Percentiles rank a stretch among this genome's conserved stretches.
Conservation (phyloP, 805 yeast genomes). For the Myxozyma udenii region DNA sequence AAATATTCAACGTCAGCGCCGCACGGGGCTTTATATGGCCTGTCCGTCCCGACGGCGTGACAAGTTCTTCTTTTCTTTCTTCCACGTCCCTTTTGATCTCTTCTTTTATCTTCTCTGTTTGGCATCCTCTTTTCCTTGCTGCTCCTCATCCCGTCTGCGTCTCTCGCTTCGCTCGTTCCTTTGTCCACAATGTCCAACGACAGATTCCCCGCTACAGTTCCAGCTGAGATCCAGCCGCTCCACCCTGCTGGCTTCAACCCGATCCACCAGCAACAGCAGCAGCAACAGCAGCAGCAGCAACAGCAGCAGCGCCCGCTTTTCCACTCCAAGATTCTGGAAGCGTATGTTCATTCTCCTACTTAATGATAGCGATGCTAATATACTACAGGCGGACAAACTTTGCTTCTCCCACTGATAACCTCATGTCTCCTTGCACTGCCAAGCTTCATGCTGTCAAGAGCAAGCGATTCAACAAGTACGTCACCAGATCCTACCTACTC, state of each 20-base stretch:
- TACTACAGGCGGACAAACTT: conserved; percentile 32
- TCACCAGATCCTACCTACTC: neutral
- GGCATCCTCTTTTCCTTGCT: no score
- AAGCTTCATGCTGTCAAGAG: conserved; percentile 51
- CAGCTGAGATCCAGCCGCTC: neutral
- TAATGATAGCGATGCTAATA: neutral
- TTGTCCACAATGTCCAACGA: no score
- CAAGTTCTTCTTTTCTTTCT: no score
- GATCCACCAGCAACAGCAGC: conserved; percentile 5
- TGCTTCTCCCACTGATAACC: conserved; percentile 57
- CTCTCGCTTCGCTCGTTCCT: no score
- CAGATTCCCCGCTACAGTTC: no score
- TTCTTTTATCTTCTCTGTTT: no score
- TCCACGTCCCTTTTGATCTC: no score
- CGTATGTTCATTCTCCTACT: conserved; percentile 10
- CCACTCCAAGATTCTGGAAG: conserved; percentile 24
- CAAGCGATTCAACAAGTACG: conserved; percentile 43
- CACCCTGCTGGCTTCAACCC: no score
- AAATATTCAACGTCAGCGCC: no score
- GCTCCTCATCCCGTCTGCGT: no score
- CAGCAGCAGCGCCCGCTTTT: conserved; percentile 21
- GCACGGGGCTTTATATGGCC: no score
- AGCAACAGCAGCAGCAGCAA: conserved; percentile 12
- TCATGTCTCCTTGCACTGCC: conserved; percentile 58
- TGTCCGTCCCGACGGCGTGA: no score